These are phyloP conservation scores for Xylaria sp. DNA, from an alignment of 2,329 filamentous ascomycete genomes.

Conservation along the genomic window DNA sequence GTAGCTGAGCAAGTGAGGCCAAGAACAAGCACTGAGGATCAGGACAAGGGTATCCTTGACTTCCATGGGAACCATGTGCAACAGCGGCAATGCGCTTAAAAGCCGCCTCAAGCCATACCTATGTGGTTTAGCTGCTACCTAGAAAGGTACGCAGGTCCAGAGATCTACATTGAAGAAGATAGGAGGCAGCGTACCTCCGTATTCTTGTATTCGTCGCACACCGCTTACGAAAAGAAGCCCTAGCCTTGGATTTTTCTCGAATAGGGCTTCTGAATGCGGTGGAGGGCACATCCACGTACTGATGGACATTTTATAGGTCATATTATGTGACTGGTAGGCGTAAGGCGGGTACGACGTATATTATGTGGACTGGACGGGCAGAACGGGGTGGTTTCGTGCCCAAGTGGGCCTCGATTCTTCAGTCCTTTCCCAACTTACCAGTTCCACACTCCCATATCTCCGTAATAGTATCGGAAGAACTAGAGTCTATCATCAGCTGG, in stretches of 20 bases:
- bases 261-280: background rate
- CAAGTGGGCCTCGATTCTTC: background rate
- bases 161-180: too few species aligned
- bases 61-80: background rate
- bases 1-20: too few species aligned
- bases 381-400: background rate
- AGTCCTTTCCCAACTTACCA: background rate
- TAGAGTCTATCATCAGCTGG: too few species aligned
- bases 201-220: background rate
- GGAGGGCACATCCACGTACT: background rate
- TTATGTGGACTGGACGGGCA: background rate
- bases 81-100: background rate
- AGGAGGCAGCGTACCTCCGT: too few species aligned
- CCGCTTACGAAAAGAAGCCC: background rate
- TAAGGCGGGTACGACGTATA: background rate
- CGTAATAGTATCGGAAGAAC: too few species aligned
- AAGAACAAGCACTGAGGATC: too few species aligned
- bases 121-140: too few species aligned
- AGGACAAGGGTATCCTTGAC: background rate
- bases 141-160: too few species aligned
- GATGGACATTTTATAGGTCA: background rate
- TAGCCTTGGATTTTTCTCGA: background rate
- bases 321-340: background rate
- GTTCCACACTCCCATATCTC: background rate
- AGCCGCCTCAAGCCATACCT: background rate